Conservation (phyloP, 352 stramenopile genomes). For the Phytopythium delawarense region DNA sequence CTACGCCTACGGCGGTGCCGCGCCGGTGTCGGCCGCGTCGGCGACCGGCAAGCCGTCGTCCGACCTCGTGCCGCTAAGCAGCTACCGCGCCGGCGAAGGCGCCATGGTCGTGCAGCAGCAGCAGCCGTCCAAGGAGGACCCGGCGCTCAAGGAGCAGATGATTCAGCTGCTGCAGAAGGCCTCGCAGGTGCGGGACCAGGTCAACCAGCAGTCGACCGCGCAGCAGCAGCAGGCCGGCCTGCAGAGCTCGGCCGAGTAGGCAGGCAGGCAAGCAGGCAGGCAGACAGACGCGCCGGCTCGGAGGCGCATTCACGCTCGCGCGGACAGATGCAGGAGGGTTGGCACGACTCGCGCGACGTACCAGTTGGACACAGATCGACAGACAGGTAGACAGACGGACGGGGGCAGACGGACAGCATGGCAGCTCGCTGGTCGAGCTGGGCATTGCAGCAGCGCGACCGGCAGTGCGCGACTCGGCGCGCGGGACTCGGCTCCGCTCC, state of each 20-base stretch:
- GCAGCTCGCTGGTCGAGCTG: not conserved
- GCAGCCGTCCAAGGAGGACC: slow-evolving; percentile 48
- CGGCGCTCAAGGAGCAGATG: slow-evolving; percentile 82
- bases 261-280: not conserved
- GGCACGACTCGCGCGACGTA: not conserved
- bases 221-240: slow-evolving; percentile 57
- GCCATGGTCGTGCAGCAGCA: slow-evolving; percentile 45
- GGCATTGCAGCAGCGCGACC: not conserved
- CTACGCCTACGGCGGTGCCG: slow-evolving; percentile 1
- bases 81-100: slow-evolving; percentile 30
- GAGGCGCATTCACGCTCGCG: not conserved
- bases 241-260: slow-evolving; percentile 70
- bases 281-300: not conserved
- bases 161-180: slow-evolving; percentile 83
- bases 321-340: not conserved
- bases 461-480: too few species aligned
- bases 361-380: not conserved
- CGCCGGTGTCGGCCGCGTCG: not conserved
- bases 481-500: not conserved
- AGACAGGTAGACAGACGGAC: not conserved
- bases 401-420: not conserved
- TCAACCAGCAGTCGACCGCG: slow-evolving; percentile 51
- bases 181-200: slow-evolving; percentile 72
- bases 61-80: slow-evolving; percentile 71
- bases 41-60: slow-evolving; percentile 27